Conservation (phyloP, 371 early-diverging fungal genomes). For the Amoeboaphelidium occidentale region DNA sequence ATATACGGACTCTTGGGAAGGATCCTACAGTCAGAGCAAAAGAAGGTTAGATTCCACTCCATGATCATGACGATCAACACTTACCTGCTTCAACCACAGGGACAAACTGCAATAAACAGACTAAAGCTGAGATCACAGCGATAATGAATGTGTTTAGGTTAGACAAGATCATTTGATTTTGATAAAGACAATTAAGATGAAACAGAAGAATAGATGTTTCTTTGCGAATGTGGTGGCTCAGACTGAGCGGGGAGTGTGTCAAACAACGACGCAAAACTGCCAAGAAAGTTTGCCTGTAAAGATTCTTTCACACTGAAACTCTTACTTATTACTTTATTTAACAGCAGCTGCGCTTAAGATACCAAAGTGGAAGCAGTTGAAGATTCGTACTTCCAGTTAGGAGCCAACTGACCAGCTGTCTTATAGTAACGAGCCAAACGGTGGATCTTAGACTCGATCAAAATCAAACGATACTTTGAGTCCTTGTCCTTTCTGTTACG, state of each 20-base stretch:
- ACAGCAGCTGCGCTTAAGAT: conserved; percentile 1
- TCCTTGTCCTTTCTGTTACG: conserved; percentile 97
- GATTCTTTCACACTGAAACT: not conserved
- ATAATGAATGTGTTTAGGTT: too few relatives aligned
- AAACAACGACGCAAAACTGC: too few relatives aligned
- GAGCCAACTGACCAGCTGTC: conserved; percentile 85
- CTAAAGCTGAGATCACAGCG: conserved; percentile 7
- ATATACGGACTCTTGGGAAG: not conserved
- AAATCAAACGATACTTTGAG: conserved; percentile 97
- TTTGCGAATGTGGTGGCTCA: too few relatives aligned
- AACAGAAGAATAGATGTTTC: too few relatives aligned
- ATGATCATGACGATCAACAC: not conserved
- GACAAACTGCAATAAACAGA: conserved; percentile 3
- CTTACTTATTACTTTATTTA: not conserved
- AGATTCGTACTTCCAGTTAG: conserved; percentile 68
- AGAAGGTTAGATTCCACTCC: not conserved
- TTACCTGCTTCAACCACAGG: not conserved
- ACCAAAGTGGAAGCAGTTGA: conserved; percentile 8
- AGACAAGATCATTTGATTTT: too few relatives aligned
- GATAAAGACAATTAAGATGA: too few relatives aligned
- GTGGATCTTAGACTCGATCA: conserved; percentile 96
- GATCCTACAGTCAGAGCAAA: not conserved
- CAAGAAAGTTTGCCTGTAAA: too few relatives aligned
- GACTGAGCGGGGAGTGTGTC: too few relatives aligned
- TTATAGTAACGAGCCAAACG: conserved; percentile 99